These are phyloP conservation scores for Phytopythium aichiense DNA, from an alignment of 352 stramenopile species.

Conservation along the genomic window DNA sequence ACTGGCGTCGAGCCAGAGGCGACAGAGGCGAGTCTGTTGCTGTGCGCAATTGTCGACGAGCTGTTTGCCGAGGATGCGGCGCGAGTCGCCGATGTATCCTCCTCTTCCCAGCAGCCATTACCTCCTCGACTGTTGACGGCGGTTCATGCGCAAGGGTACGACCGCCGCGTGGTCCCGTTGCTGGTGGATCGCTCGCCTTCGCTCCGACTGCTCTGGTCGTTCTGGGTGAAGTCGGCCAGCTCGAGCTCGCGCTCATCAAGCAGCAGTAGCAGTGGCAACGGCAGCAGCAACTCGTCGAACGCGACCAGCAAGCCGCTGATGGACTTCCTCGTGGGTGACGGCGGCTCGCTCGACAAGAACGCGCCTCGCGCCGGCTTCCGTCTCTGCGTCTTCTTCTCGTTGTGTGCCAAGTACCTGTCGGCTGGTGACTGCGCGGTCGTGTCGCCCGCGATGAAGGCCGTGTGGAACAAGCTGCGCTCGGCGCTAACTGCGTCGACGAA, in stretches of 20 bases:
- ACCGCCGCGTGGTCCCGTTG: constrained; percentile 23
- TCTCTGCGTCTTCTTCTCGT: constrained; percentile 41
- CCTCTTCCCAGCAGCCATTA: constrained; percentile 1
- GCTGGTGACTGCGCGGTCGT: constrained; percentile 33
- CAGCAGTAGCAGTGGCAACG: constrained; percentile 5
- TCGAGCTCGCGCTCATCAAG: neutral
- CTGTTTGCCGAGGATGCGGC: constrained; percentile 26
- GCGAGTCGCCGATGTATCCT: neutral
- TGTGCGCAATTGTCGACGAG: constrained; percentile 32
- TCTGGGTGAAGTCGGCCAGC: constrained; percentile 35
- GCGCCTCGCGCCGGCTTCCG: constrained; percentile 50
- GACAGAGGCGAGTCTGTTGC: constrained; percentile 14
- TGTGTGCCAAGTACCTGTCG: constrained; percentile 41
- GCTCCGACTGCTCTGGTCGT: constrained; percentile 44
- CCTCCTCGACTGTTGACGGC: constrained; percentile 31
- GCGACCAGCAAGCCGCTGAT: constrained; percentile 34
- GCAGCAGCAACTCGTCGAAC: constrained; percentile 2
- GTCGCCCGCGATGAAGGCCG: constrained; percentile 46
- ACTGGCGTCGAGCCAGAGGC: constrained; percentile 10
- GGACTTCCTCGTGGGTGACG: constrained; percentile 42
- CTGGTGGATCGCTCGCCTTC: constrained; percentile 31
- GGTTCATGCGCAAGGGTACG: constrained; percentile 52
- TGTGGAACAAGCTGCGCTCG: constrained; percentile 49
- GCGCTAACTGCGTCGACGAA: constrained; percentile 17
- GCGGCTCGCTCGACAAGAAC: constrained; percentile 35